phyloP scores from a whole-genome alignment of 1,139 yeast species.

The Suhomyces wounanorum region DNA sequence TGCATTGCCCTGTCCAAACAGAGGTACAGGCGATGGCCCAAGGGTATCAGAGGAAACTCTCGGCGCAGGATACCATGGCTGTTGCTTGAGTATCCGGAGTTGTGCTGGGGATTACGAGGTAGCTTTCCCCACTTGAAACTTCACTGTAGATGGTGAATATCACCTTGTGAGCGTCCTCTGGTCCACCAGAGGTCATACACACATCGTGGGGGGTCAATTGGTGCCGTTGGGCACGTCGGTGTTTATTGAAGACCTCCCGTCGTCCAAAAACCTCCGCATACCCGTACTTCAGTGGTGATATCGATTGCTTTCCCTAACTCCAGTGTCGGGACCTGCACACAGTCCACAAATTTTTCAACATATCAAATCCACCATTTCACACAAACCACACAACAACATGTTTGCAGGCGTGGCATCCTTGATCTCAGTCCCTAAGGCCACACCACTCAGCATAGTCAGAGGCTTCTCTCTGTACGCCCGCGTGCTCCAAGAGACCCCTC shows the following conservation, averaged over 20 bases:
- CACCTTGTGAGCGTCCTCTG: too few species aligned
- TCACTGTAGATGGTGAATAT: too few species aligned
- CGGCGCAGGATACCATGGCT: not conserved
- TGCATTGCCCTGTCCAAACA: not conserved
- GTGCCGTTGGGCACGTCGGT: too few species aligned
- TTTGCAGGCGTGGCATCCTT: conserved; percentile 10
- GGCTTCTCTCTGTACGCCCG: conserved; percentile 6
- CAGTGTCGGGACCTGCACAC: not conserved
- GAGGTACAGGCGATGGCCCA: not conserved
- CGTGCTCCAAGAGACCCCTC: conserved; percentile 15
- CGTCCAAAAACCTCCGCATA: too few species aligned
- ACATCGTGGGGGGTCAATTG: too few species aligned
- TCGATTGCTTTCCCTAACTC: not conserved
- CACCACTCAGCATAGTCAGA: conserved; percentile 7
- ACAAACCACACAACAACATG: conserved; percentile 1
- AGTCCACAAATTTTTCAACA: conserved; percentile 5
- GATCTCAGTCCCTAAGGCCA: conserved; percentile 3
- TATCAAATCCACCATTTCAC: not conserved
- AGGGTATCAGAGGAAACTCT: not conserved
- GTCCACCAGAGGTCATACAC: too few species aligned
- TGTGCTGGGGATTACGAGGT: too few species aligned
- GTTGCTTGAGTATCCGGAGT: too few species aligned
- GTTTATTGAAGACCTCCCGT: too few species aligned
- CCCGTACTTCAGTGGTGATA: not conserved
- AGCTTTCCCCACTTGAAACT: too few species aligned